phyloP scores from a whole-genome alignment of 345 rosid genomes.

The Raphanus sativus region DNA sequence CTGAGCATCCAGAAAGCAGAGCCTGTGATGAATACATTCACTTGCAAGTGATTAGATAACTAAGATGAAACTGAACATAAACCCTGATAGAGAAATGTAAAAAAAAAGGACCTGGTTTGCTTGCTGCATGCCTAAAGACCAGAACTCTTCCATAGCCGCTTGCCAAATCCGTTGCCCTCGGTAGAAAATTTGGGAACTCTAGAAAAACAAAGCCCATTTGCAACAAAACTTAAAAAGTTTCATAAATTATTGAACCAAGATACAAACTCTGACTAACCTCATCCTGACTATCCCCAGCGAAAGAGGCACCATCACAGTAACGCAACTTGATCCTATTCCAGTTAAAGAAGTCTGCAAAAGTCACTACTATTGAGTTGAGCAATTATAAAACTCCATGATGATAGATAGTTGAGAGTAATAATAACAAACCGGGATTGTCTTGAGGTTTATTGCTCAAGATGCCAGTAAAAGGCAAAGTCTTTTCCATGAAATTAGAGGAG shows the following conservation, averaged over 20 bases:
- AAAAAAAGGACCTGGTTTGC: constrained; percentile 61
- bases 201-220: constrained; percentile 20
- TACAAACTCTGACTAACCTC: constrained; percentile 46
- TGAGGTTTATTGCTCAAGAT: constrained; percentile 70
- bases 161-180: constrained; percentile 86
- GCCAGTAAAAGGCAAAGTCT: constrained; percentile 62
- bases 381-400: background rate
- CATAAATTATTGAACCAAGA: background rate
- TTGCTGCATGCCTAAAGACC: constrained; percentile 71
- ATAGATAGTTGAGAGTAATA: background rate
- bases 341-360: constrained; percentile 87
- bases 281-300: constrained; percentile 67
- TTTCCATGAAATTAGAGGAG: constrained; percentile 79
- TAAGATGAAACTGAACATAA: background rate
- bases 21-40: constrained; percentile 49
- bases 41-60: constrained; percentile 12
- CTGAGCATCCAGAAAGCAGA: constrained; percentile 95
- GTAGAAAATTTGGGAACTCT: constrained; percentile 58
- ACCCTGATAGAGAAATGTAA: background rate
- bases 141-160: constrained; percentile 65
- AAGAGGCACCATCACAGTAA: constrained; percentile 98
- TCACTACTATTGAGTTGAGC: too few relatives aligned
- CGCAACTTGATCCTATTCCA: constrained; percentile 93
- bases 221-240: background rate
- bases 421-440: constrained; percentile 73